Percentiles rank a stretch among this genome's conserved stretches.
phyloP scores from a whole-genome alignment of 2,329 filamentous ascomycete species.

The Colletotrichum brevisporum region DNA sequence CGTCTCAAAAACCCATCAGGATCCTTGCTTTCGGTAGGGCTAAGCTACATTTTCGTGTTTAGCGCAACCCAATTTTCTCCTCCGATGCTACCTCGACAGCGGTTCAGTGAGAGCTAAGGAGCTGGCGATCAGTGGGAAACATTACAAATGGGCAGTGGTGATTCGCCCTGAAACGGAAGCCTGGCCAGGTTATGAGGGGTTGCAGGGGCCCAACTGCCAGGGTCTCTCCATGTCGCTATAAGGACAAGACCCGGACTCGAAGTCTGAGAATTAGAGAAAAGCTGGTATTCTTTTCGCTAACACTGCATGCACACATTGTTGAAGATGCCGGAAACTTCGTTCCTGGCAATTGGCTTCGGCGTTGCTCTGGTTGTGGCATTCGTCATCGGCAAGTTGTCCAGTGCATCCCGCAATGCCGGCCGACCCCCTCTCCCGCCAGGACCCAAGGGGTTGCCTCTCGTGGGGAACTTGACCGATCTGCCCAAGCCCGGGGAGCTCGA shows the following conservation, averaged over 20 bases:
- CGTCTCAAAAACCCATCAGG: not conserved
- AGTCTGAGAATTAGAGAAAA: not conserved
- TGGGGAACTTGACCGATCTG: constrained; percentile 64
- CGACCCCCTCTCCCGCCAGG: constrained; percentile 43
- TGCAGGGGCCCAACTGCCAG: not conserved
- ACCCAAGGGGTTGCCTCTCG: constrained; percentile 53
- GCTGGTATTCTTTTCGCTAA: not conserved
- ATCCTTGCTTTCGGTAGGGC: constrained; percentile 1
- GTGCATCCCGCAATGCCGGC: not conserved
- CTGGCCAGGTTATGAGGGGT: not conserved
- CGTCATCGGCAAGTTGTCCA: constrained; percentile 1
- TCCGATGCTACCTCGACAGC: not conserved
- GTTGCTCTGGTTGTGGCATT: not conserved
- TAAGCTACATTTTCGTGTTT: not conserved
- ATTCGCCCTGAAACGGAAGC: constrained; percentile 5
- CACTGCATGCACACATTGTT: not conserved
- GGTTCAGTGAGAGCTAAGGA: not conserved
- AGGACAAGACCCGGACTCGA: too few relatives aligned
- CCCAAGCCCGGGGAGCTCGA: constrained; percentile 51
- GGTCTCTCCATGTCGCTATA: not conserved
- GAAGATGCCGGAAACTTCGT: not conserved
- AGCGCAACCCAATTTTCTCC: not conserved
- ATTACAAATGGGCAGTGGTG: not conserved
- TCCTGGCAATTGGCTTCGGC: not conserved
- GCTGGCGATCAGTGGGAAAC: not conserved